Evolutionary conservation across 2,329 filamentous ascomycete genomes (phyloP), one percentile per base, ranked within the genome.

Genomic region (Pseudogymnoascus sp.): DNA sequence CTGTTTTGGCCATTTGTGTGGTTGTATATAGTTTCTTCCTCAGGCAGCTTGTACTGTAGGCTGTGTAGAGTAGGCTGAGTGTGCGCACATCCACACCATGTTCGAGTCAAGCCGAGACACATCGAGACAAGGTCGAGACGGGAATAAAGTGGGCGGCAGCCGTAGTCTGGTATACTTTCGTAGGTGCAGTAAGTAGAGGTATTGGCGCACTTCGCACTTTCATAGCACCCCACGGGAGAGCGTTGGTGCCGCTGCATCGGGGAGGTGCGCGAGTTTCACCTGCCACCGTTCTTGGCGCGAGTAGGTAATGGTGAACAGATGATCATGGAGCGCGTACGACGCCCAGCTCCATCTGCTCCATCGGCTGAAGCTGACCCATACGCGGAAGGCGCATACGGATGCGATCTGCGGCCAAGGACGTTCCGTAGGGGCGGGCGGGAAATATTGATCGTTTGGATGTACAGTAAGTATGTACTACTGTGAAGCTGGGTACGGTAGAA

Each of bases 31-130:
- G 25, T 54, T 43, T 25, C 2, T 8, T 54, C 28, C 47, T 54
- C 47, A 33, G 47, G 43, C 25, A 33, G 30, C 22, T 33, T 5
- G 9, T 50, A 6, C 4, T 12, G 25, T 7, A 30, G 43, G 47
- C 43, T 54, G 47, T 54, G 47, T 9, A 33, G 8, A 9, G 22
- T 25, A 25, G 22, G 22, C 22, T 54, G n/a, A 18, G 20, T 25
- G 25, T 18, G n/a, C 25, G 43, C 16, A 33, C 47, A 54, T 54
- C 47, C 47, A 54, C 47, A 20, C 47, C 47, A 33, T 4, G 47
- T 54, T 54, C 47, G 47, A 54, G 47, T 54, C 47, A 54, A 54
- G 47, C 28, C 47, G 47, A 54, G 47, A 54, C 47, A 50, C 4
- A 2, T 54, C 47, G 11, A 47, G 47, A 54, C 47, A 33, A 20